Evolutionary conservation across 1,139 yeast genomes (phyloP), one percentile per base, ranked within the genome.

Genomic region (Yamadazyma epiphylla): DNA sequence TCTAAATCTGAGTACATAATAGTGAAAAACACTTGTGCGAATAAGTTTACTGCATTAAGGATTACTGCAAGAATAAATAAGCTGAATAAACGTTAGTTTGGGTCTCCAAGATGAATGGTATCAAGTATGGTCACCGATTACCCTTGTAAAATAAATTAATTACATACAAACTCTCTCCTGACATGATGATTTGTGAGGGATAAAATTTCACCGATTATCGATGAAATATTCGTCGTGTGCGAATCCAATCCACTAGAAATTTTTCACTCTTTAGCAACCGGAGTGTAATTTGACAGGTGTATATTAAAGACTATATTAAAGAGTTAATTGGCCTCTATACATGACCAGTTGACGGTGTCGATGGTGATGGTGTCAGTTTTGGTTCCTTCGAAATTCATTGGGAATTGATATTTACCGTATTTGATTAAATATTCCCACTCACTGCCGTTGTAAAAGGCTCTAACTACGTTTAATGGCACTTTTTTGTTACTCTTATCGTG

Each of bases 1-100:
- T 88, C 96, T 58, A 88, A 72, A 61, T 89, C 97, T 43, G 94
- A 84, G 67, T 82, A 88, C 80, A 86, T 79, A 58, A 88, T 86
- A 26, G 95, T 86, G 71, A 88, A 87, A 60, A 83, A 89, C 33
- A 88, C 96, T 64, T 88, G 96, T 19, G 85, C 70, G 54, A 89
- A 88, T 64, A 89, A 71, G 71, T 85, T 87, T 46, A 82, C 76
- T 39, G 94, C 94, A 62, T 89, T 89, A 43, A 79, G 71, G 39
- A 88, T 55, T 32, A 88, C 94, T n/a, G 96, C 89, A 51, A 84
- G 70, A 42, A 85, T 80, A 60, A 83, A 86, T 48, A 86, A 70
- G 72, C 88, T 67, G 29, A 11, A 14, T 6, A 22, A 10, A 9
- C 13, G 36, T 33, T 33, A 28, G 28, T 27, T n/a, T n/a, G n/a